phyloP scores from a whole-genome alignment of 202 grass and related monocot species.

The Thinopyrum obtusiflorum region DNA sequence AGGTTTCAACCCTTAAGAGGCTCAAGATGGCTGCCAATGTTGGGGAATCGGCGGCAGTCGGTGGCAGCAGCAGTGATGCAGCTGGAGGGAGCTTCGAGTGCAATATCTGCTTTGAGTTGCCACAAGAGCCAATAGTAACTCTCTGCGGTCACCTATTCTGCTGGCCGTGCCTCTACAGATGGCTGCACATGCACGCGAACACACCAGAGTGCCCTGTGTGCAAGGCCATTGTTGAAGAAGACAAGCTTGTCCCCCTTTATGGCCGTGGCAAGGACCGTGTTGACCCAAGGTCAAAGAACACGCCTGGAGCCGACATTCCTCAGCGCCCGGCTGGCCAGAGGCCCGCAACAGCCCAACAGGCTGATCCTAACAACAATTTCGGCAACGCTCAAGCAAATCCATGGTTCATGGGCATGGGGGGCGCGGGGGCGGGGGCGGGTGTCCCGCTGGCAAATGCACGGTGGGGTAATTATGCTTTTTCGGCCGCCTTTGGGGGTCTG shows the following conservation, averaged over 20 bases:
- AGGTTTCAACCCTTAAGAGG: neutral
- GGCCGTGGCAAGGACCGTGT: slow-evolving; percentile 77
- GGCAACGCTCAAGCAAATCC: slow-evolving; percentile 26
- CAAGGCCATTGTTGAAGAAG: slow-evolving; percentile 70
- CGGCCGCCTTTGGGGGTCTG: slow-evolving; percentile 46
- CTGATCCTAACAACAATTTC: slow-evolving; percentile 44
- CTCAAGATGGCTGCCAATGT: slow-evolving; percentile 39
- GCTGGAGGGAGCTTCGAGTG: slow-evolving; percentile 58
- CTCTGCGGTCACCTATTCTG: slow-evolving; percentile 78
- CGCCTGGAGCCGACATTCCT: slow-evolving; percentile 63
- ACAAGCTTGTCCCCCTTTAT: slow-evolving; percentile 76
- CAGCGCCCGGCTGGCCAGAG: slow-evolving; percentile 77
- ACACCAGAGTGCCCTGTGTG: slow-evolving; percentile 77
- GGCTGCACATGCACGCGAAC: slow-evolving; percentile 52
- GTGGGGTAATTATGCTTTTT: slow-evolving; percentile 59
- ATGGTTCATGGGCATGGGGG: slow-evolving; percentile 53
- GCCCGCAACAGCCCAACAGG: slow-evolving; percentile 54
- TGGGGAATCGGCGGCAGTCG: slow-evolving; percentile 32
- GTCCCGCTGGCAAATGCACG: slow-evolving; percentile 42
- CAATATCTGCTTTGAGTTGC: slow-evolving; percentile 78
- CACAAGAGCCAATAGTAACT: slow-evolving; percentile 77
- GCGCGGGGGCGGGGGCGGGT: neutral
- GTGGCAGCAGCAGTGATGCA: slow-evolving; percentile 29
- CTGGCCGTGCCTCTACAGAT: slow-evolving; percentile 75
- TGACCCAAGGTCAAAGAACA: slow-evolving; percentile 74